A percentile compares a stretch with the other conserved stretches of the same genome.
Evolutionary conservation across 108 stramenopile genomes (phyloP).

Genomic region (Nitzschia inconspicua): DNA sequence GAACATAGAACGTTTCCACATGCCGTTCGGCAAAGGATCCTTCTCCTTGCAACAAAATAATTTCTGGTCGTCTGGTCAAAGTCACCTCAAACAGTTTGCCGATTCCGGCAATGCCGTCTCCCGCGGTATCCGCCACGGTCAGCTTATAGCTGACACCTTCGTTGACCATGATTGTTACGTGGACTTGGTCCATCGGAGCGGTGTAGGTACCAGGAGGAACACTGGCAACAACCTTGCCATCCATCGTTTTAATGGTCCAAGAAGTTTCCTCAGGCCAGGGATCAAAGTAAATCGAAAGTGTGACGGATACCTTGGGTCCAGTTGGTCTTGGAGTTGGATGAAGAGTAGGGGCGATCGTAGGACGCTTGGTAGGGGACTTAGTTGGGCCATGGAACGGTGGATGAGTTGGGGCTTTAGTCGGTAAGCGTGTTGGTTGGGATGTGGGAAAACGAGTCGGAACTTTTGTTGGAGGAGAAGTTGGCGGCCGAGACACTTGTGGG

Average conservation of each 20-base stretch:
- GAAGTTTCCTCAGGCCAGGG: constrained; percentile 12
- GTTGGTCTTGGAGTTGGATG: not conserved
- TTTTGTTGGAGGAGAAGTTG: not conserved
- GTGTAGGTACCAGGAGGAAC: not conserved
- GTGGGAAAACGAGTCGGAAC: not conserved
- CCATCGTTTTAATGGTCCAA: not conserved
- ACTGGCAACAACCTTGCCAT: not conserved
- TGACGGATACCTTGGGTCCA: not conserved
- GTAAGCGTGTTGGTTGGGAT: not conserved
- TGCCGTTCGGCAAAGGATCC: not conserved
- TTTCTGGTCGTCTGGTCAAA: not conserved
- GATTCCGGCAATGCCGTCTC: constrained; percentile 7
- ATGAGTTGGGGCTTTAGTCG: not conserved
- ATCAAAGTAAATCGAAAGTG: constrained; percentile 7
- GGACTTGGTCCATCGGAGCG: not conserved
- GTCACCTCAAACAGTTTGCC: not conserved
- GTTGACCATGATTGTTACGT: not conserved
- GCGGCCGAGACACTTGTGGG: not conserved
- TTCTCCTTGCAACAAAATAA: not conserved
- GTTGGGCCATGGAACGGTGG: not conserved
- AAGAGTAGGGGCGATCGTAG: not conserved
- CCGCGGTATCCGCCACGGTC: not conserved
- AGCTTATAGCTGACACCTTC: not conserved
- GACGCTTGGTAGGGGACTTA: not conserved
- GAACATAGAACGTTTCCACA: not conserved